phyloP scores from a whole-genome alignment of 371 early-diverging fungal genomes.

The Rhizomucor miehei region DNA sequence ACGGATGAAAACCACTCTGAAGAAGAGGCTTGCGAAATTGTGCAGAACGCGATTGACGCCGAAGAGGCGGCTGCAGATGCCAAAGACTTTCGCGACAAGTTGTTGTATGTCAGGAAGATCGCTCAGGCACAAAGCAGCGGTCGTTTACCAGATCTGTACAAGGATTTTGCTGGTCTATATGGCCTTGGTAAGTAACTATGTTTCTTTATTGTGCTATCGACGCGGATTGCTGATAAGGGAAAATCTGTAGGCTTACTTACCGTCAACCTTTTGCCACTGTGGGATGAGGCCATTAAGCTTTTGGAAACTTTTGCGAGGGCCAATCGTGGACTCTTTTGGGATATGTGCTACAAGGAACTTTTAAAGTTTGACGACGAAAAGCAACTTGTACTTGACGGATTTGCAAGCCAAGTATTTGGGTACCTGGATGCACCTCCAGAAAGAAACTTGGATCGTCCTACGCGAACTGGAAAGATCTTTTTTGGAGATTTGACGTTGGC shows the following conservation, averaged over 20 bases:
- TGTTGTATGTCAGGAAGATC: constrained; percentile 69
- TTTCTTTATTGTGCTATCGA: neutral
- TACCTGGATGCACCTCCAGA: constrained; percentile 21
- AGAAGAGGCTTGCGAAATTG: constrained; percentile 37
- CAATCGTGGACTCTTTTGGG: constrained; percentile 62
- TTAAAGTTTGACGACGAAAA: constrained; percentile 58
- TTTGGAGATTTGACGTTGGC: constrained; percentile 58
- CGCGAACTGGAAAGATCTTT: constrained; percentile 50
- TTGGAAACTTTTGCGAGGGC: constrained; percentile 54
- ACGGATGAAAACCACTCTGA: constrained; percentile 33
- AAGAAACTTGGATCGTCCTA: constrained; percentile 24
- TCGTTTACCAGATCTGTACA: constrained; percentile 63
- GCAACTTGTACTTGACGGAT: constrained; percentile 52
- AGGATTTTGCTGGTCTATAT: constrained; percentile 57
- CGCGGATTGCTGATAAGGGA: too few species aligned
- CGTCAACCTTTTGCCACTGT: constrained; percentile 79
- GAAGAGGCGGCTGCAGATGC: constrained; percentile 65
- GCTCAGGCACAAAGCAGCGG: constrained; percentile 52
- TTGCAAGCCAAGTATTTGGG: constrained; percentile 29
- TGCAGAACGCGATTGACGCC: constrained; percentile 54
- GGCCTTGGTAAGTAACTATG: constrained; percentile 51
- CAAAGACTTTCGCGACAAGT: constrained; percentile 75
- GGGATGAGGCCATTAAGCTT: constrained; percentile 72
- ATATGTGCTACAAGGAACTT: constrained; percentile 55
- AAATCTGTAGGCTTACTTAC: constrained; percentile 50